Percentiles rank a stretch among this genome's conserved stretches.
These are phyloP conservation scores for Penicillium sclerotigenum DNA, from an alignment of 2,329 filamentous ascomycete genomes.

Conservation along the genomic window DNA sequence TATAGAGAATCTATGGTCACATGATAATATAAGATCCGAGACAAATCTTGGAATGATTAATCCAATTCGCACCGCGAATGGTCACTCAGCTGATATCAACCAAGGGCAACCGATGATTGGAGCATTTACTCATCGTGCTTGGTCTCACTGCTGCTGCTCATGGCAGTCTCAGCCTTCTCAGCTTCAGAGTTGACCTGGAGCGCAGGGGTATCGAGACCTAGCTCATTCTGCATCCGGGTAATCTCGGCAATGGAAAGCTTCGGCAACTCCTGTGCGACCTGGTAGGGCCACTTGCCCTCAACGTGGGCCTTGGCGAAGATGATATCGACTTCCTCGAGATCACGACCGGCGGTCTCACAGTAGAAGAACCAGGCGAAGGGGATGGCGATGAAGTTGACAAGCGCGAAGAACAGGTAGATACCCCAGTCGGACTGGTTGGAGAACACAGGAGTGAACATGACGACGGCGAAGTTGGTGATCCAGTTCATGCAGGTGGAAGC, in stretches of 20 bases:
- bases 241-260: conserved; percentile 30
- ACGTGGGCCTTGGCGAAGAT: conserved; percentile 41
- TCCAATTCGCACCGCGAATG: not conserved
- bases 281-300: conserved; percentile 34
- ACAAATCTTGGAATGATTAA: not conserved
- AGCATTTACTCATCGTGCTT: conserved; percentile 1
- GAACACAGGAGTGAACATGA: conserved; percentile 48
- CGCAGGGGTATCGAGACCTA: conserved; percentile 19
- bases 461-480: conserved; percentile 52
- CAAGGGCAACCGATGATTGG: not conserved
- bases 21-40: conserved; percentile 3
- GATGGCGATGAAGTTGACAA: conserved; percentile 43
- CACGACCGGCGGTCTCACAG: conserved; percentile 44
- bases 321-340: conserved; percentile 41
- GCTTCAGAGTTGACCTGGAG: not conserved
- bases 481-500: conserved; percentile 52
- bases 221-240: conserved; percentile 22
- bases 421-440: conserved; percentile 34
- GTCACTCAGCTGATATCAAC: not conserved
- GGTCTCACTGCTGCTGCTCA: conserved; percentile 18
- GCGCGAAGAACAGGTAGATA: conserved; percentile 42
- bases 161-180: conserved; percentile 21
- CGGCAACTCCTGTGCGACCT: conserved; percentile 26
- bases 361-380: conserved; percentile 54
- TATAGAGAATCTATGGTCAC: conserved; percentile 4